Evolutionary conservation across 169 alveolate genomes (phyloP).

Genomic region (Prorocentrum cordatum): DNA sequence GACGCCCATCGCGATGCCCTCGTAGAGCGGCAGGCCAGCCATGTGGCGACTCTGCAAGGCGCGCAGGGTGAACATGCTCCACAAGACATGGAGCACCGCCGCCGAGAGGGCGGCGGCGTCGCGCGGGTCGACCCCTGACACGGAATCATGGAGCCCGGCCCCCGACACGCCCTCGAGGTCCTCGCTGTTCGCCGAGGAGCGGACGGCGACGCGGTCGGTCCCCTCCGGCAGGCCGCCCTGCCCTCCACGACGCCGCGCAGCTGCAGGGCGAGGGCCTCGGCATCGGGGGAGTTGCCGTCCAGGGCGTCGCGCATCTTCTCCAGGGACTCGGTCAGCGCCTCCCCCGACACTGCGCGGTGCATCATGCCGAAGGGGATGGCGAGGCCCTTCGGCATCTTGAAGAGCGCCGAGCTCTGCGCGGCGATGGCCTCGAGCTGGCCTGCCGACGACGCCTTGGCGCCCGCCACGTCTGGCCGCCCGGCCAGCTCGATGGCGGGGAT

Average conservation of each 20-base stretch:
- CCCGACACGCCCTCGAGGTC: slow-evolving; percentile 63
- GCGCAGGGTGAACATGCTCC: slow-evolving; percentile 56
- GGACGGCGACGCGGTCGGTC: slow-evolving; percentile 24
- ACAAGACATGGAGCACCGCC: slow-evolving; percentile 52
- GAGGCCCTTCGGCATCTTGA: slow-evolving; percentile 22
- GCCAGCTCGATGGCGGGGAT: no score
- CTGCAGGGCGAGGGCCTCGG: slow-evolving; percentile 3
- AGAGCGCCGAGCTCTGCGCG: neutral
- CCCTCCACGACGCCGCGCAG: slow-evolving; percentile 11
- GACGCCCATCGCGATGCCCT: slow-evolving; percentile 65
- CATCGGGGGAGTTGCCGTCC: slow-evolving; percentile 1
- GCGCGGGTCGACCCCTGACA: slow-evolving; percentile 24
- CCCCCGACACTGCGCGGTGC: slow-evolving; percentile 11
- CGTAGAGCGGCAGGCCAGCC: slow-evolving; percentile 27
- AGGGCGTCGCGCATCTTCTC: no score
- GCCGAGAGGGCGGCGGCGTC: neutral
- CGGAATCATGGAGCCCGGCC: slow-evolving; percentile 66
- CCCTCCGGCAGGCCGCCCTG: no score
- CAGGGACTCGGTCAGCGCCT: no score
- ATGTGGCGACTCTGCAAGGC: slow-evolving; percentile 50
- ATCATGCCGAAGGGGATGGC: slow-evolving; percentile 63
- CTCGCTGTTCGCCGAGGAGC: slow-evolving; percentile 61
- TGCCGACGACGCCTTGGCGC: slow-evolving; percentile 41
- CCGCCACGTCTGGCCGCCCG: neutral
- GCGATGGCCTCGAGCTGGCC: slow-evolving; percentile 43